Evolutionary conservation across 768 basidiomycete species (phyloP), one percentile per base, ranked within the genome.

Genomic region (Cystobasidium ongulense): DNA sequence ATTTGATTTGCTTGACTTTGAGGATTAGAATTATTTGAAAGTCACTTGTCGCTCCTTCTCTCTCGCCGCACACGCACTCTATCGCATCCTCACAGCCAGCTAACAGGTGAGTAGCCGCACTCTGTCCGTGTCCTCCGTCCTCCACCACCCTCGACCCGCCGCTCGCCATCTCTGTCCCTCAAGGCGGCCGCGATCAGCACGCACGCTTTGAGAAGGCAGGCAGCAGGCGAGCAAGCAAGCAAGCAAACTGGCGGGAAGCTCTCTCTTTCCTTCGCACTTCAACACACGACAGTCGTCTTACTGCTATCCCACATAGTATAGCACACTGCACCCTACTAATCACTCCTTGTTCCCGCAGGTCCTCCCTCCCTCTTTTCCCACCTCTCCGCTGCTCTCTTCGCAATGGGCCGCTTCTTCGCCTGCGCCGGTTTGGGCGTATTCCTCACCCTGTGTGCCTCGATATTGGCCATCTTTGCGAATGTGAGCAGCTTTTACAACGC

Each of bases 401-500:
- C 52, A 11, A 71, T 71, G 68, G 33, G 36, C 41, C 68, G 68
- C 50, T 71, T 71, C 68, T 54, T 59, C 21, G 68, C 68, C 50
- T 71, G 68, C 68, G 68, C 68, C 25, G 50, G 53, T 36, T 35
- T 71, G 13, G 68, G 68, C 38, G 43, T 71, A 46, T 71, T 71
- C 54, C 54, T 71, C 39, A 71, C 68, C 21, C 54, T 71, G 25
- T 46, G 46, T 33, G 68, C 68, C 23, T 71, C 68, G 29, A 36
- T 71, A 27, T 31, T 54, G n/a, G 68, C 68, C 68, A 59, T 71
- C 3, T 71, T 71, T 61, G 68, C 68, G 33, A 52, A 71, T 59
- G 68, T 71, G 53, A n/a, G 68, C 59, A 21, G 64, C 18, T 8
- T 43, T 66, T 8, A 11, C n/a, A 54, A 8, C 7, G 11, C 53